Evolutionary conservation across 2,329 filamentous ascomycete species (phyloP).

Genomic region (Microdochium trichocladiopsis): DNA sequence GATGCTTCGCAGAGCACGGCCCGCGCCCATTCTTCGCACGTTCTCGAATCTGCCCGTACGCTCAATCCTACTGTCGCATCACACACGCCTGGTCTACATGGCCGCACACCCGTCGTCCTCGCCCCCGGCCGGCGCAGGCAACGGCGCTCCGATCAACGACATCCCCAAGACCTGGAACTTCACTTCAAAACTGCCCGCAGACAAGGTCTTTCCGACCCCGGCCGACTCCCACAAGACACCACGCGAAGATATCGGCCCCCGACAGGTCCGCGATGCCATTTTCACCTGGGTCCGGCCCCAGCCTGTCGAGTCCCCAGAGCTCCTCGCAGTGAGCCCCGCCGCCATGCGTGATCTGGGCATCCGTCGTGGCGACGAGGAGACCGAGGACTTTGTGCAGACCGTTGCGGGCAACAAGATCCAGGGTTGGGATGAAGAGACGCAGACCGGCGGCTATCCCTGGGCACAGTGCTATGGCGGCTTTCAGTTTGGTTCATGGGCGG

Average conservation of each 20-base stretch:
- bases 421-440: constrained; percentile 64
- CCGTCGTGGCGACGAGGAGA: constrained; percentile 56
- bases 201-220: constrained; percentile 73
- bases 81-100: constrained; percentile 17
- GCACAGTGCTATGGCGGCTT: constrained; percentile 94
- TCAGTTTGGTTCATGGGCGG: constrained; percentile 82
- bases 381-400: constrained; percentile 67
- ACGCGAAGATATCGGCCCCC: constrained; percentile 68
- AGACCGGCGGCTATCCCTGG: constrained; percentile 82
- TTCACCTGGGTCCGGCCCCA: constrained; percentile 91
- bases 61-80: not conserved
- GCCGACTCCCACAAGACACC: constrained; percentile 74
- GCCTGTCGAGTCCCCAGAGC: constrained; percentile 61
- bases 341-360: constrained; percentile 81
- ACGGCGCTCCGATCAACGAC: constrained; percentile 33
- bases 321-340: constrained; percentile 72
- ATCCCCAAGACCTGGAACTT: constrained; percentile 61
- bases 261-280: constrained; percentile 75
- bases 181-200: constrained; percentile 64
- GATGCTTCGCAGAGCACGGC: not conserved
- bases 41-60: not conserved
- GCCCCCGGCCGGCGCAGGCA: constrained; percentile 18
- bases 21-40: not conserved
- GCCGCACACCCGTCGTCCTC: constrained; percentile 23
- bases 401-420: constrained; percentile 79